Percentiles rank a stretch among this genome's conserved stretches.
Evolutionary conservation across 2,329 filamentous ascomycete species (phyloP).

Genomic region (Aspergillus bombycis): DNA sequence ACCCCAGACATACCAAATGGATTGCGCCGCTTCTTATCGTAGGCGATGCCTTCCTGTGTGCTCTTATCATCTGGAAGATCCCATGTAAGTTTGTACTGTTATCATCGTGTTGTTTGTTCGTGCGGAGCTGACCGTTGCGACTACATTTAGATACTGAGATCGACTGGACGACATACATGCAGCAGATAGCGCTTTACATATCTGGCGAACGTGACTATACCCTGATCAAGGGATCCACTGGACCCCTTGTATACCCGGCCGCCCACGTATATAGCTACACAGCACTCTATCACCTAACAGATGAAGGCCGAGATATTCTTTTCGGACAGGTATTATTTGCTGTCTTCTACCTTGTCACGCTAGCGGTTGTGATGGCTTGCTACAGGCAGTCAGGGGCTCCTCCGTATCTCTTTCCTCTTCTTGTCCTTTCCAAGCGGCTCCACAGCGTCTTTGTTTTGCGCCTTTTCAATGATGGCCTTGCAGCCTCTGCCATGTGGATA

Average conservation of each 20-base stretch:
- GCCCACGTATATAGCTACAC: conserved; percentile 92
- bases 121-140: conserved; percentile 21
- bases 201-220: conserved; percentile 87
- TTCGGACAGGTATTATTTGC: conserved; percentile 85
- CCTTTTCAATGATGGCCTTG: conserved; percentile 95
- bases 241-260: conserved; percentile 92
- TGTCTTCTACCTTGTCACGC: conserved; percentile 73
- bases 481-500: conserved; percentile 78
- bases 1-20: conserved; percentile 63
- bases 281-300: conserved; percentile 74
- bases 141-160: conserved; percentile 82
- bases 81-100: conserved; percentile 66
- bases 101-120: conserved; percentile 10
- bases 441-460: conserved; percentile 93
- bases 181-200: conserved; percentile 80
- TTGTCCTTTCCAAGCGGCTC: conserved; percentile 86
- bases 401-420: conserved; percentile 81
- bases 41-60: conserved; percentile 72
- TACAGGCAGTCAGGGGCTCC: conserved; percentile 64
- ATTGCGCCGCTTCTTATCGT: conserved; percentile 69
- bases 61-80: conserved; percentile 75
- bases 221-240: conserved; percentile 82
- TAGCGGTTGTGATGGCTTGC: conserved; percentile 78
- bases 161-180: conserved; percentile 97
- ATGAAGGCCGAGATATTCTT: conserved; percentile 73